Evolutionary conservation across 495 filamentous ascomycete genomes (phyloP).

Genomic region (Hypoxylon crocopeplum): DNA sequence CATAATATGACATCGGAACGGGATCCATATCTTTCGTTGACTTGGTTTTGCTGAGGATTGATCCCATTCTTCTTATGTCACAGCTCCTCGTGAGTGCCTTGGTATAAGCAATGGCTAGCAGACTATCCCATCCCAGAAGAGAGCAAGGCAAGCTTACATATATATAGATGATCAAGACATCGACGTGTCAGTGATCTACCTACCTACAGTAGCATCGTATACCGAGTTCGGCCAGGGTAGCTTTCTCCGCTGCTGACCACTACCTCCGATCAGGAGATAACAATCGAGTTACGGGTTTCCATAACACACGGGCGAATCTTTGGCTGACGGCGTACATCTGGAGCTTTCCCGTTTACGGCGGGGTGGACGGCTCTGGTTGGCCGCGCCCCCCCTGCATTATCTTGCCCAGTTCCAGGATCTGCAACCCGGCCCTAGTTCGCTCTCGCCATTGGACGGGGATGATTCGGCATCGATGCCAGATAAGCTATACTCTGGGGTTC

Average conservation of each 20-base stretch:
- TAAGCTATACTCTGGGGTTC: constrained; percentile 30
- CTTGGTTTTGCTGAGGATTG: constrained; percentile 45
- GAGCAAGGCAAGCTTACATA: constrained; percentile 5
- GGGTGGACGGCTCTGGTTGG: constrained; percentile 28
- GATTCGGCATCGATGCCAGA: constrained; percentile 29
- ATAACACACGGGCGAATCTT: constrained; percentile 11
- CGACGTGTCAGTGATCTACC: not conserved
- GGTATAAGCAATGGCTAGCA: too few species aligned
- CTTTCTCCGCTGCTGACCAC: constrained; percentile 6
- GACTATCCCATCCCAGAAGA: not conserved
- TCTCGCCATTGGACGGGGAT: constrained; percentile 29
- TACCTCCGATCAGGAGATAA: constrained; percentile 41
- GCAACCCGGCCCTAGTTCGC: constrained; percentile 9
- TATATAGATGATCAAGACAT: constrained; percentile 3
- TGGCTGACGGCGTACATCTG: constrained; percentile 6
- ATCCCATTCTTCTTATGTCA: constrained; percentile 38
- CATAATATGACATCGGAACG: constrained; percentile 59
- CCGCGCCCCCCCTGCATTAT: constrained; percentile 22
- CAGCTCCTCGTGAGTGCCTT: not conserved
- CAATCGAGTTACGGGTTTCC: constrained; percentile 9
- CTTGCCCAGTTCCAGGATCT: constrained; percentile 22
- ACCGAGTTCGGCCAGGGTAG: constrained; percentile 31
- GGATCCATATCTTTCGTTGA: constrained; percentile 24
- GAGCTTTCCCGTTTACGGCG: constrained; percentile 32
- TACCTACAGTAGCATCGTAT: constrained; percentile 3